Evolutionary conservation across 2,329 filamentous ascomycete species (phyloP).

Genomic region (Aspergillus proliferans): DNA sequence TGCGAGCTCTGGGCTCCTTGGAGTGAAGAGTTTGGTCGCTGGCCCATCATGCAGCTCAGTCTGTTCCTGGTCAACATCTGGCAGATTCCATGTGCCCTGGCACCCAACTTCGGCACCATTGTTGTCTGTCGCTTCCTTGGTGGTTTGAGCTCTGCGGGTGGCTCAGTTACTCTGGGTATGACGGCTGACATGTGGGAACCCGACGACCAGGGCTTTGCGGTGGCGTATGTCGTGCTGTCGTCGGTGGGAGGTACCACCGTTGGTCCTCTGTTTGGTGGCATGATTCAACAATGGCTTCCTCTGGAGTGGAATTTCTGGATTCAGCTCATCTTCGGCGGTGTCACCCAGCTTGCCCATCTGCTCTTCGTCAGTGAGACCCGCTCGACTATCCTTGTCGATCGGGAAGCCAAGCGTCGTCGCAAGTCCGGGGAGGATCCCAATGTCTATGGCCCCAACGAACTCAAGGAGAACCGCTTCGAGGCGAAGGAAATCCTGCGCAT

Average conservation of each 20-base stretch:
- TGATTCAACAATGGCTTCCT: constrained; percentile 49
- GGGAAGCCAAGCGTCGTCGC: constrained; percentile 52
- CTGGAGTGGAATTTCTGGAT: constrained; percentile 61
- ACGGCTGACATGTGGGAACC: constrained; percentile 68
- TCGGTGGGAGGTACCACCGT: constrained; percentile 69
- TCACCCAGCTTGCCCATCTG: constrained; percentile 47
- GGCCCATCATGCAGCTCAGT: constrained; percentile 66
- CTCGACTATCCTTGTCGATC: constrained; percentile 51
- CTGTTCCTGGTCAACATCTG: constrained; percentile 72
- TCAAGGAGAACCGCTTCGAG: constrained; percentile 44
- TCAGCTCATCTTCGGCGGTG: constrained; percentile 52
- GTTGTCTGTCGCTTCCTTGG: constrained; percentile 63
- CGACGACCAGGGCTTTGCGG: constrained; percentile 65
- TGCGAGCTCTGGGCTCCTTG: constrained; percentile 85
- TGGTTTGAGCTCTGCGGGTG: constrained; percentile 64
- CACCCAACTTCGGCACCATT: constrained; percentile 64
- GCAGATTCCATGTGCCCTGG: constrained; percentile 65
- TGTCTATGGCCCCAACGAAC: constrained; percentile 60
- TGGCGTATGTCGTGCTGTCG: constrained; percentile 70
- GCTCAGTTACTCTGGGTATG: constrained; percentile 68
- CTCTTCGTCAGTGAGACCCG: constrained; percentile 58
- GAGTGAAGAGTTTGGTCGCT: constrained; percentile 77
- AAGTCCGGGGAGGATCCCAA: constrained; percentile 49
- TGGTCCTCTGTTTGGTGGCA: constrained; percentile 49
- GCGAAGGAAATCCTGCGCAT: constrained; percentile 32